Percentiles rank a stretch among this genome's conserved stretches.
Conservation (phyloP, 441 rosid genomes). For the Kokia cookei region DNA sequence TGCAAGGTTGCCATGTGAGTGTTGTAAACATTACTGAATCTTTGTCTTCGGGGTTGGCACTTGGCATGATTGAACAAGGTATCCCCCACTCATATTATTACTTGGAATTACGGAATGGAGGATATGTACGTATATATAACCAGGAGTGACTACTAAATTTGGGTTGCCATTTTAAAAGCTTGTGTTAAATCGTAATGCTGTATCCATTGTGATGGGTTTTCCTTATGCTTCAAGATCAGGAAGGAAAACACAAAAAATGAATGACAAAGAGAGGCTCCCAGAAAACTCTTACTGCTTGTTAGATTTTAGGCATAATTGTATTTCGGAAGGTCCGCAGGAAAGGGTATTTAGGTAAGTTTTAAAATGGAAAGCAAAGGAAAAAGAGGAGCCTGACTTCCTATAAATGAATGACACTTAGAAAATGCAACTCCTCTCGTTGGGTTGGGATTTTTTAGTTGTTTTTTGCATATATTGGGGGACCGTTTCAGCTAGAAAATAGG, state of each 20-base stretch:
- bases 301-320: not conserved
- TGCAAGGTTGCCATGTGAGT: constrained; percentile 6
- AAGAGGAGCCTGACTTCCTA: not conserved
- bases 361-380: no score
- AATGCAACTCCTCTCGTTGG: not conserved
- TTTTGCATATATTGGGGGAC: constrained; percentile 16
- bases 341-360: not conserved
- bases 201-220: constrained; percentile 3
- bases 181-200: not conserved
- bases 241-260: not conserved
- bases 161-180: not conserved
- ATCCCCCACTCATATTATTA: not conserved
- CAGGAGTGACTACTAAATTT: not conserved
- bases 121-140: not conserved
- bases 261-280: not conserved
- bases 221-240: not conserved
- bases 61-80: not conserved
- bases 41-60: not conserved
- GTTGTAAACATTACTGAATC: not conserved
- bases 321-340: not conserved
- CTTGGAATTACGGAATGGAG: not conserved
- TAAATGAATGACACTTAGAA: constrained; percentile 13
- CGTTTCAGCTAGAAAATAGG: constrained; percentile 23
- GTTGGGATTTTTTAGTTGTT: not conserved
- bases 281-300: not conserved